Conservation (phyloP, 179 eudicot genomes). For the Silene noctiflora region DNA sequence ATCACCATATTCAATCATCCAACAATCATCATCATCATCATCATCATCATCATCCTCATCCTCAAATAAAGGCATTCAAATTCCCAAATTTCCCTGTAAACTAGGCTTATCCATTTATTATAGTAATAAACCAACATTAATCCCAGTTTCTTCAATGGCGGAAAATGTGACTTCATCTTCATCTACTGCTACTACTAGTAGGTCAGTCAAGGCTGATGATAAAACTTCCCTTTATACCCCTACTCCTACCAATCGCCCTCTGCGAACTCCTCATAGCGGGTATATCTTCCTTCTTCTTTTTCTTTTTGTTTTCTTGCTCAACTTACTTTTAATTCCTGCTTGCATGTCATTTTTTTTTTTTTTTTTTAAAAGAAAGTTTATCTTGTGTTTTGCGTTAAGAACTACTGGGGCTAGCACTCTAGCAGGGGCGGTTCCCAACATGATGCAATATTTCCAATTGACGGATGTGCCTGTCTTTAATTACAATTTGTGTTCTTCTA, state of each 20-base stretch:
- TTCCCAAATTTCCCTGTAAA: slow-evolving; percentile 4
- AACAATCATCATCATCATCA: slow-evolving; percentile 7
- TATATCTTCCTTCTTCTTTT: slow-evolving; percentile 21
- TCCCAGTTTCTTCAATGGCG: slow-evolving; percentile 16
- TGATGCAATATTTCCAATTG: no score
- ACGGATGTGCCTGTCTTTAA: no score
- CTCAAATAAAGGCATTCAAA: neutral
- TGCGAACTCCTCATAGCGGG: slow-evolving; percentile 81
- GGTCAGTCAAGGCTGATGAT: slow-evolving; percentile 18
- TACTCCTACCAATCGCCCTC: slow-evolving; percentile 45
- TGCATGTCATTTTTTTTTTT: no score
- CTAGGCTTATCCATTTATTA: no score
- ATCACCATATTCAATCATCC: slow-evolving; percentile 7
- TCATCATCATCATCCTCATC: neutral
- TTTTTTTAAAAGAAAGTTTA: no score
- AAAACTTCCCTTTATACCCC: slow-evolving; percentile 41
- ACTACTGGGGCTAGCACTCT: no score
- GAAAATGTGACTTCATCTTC: slow-evolving; percentile 20
- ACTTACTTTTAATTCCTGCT: no score
- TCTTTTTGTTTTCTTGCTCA: neutral
- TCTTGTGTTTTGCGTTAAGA: no score
- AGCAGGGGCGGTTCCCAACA: no score
- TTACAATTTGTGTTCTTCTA: no score
- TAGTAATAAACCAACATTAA: no score
- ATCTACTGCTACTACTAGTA: neutral